Evolutionary conservation across 2,329 filamentous ascomycete genomes (phyloP).

Genomic region (Nothophaeocryptopus gaeumannii): DNA sequence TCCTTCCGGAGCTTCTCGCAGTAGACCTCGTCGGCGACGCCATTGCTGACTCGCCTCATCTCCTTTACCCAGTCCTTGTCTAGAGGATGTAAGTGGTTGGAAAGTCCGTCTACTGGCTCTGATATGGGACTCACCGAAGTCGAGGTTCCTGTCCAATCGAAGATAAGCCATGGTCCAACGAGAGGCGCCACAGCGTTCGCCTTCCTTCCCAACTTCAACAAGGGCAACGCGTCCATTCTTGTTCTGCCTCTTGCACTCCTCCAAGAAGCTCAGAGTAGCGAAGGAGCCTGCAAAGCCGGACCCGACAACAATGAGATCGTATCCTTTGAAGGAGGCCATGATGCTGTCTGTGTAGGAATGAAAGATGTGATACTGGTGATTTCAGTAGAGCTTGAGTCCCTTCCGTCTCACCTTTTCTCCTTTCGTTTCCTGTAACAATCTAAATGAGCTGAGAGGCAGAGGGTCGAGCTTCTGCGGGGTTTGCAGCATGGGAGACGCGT

Average conservation of each 20-base stretch:
- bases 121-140: slow-evolving; percentile 26
- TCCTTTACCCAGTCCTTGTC: slow-evolving; percentile 38
- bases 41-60: slow-evolving; percentile 38
- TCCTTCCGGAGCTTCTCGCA: slow-evolving; percentile 40
- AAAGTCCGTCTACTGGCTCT: neutral
- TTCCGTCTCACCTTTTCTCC: neutral
- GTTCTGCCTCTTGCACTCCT: slow-evolving; percentile 36
- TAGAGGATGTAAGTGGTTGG: slow-evolving; percentile 5
- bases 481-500: slow-evolving; percentile 14
- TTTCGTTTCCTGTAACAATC: neutral
- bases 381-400: no score
- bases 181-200: slow-evolving; percentile 41
- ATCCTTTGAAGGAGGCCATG: slow-evolving; percentile 32
- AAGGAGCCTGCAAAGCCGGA: slow-evolving; percentile 43
- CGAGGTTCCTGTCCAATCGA: slow-evolving; percentile 39
- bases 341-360: neutral
- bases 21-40: slow-evolving; percentile 41
- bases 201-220: slow-evolving; percentile 40
- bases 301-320: slow-evolving; percentile 42
- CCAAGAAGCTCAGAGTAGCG: slow-evolving; percentile 42
- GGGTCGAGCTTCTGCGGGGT: slow-evolving; percentile 14
- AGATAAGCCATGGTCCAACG: slow-evolving; percentile 45
- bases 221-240: slow-evolving; percentile 40
- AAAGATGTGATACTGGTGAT: neutral
- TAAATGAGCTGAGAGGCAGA: neutral